A percentile compares a stretch with the other conserved stretches of the same genome.
phyloP scores from a whole-genome alignment of 257 asterid genomes.

The Rauvolfia tetraphylla region DNA sequence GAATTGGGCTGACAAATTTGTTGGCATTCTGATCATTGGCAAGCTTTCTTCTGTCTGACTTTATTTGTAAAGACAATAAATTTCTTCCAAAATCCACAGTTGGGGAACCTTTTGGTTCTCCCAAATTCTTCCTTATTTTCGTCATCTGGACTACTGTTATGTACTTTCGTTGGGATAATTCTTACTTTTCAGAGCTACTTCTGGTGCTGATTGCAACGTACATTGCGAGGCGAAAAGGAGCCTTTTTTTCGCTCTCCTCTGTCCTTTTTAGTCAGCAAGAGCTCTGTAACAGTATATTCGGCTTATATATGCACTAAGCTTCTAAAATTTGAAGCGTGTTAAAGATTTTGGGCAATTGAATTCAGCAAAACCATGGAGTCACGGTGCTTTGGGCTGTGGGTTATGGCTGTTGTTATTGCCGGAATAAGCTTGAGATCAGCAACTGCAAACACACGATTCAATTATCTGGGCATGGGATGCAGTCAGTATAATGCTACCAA shows the following conservation, averaged over 20 bases:
- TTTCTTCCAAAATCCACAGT: too few species aligned
- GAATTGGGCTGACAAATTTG: too few species aligned
- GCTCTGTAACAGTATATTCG: background rate
- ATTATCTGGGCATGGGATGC: slow-evolving; percentile 58
- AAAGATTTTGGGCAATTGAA: background rate
- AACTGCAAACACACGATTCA: slow-evolving; percentile 52
- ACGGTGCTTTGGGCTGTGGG: slow-evolving; percentile 13
- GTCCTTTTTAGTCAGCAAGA: background rate
- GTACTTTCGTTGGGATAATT: too few species aligned
- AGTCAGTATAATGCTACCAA: slow-evolving; percentile 61
- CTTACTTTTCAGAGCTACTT: too few species aligned
- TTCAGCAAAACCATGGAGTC: background rate
- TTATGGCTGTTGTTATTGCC: slow-evolving; percentile 10
- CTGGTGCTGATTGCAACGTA: too few species aligned
- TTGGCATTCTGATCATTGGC: too few species aligned
- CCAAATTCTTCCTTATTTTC: too few species aligned
- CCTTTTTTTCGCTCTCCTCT: background rate
- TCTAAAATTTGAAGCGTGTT: background rate
- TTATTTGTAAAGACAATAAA: too few species aligned
- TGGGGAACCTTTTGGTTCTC: too few species aligned
- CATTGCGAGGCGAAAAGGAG: background rate
- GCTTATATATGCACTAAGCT: background rate
- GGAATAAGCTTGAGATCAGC: slow-evolving; percentile 12
- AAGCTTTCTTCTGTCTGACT: too few species aligned
- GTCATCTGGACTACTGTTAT: too few species aligned